Evolutionary conservation across 1,284 basidiomycete species (phyloP).

Genomic region (Anthracocystis panici-leucophaei): DNA sequence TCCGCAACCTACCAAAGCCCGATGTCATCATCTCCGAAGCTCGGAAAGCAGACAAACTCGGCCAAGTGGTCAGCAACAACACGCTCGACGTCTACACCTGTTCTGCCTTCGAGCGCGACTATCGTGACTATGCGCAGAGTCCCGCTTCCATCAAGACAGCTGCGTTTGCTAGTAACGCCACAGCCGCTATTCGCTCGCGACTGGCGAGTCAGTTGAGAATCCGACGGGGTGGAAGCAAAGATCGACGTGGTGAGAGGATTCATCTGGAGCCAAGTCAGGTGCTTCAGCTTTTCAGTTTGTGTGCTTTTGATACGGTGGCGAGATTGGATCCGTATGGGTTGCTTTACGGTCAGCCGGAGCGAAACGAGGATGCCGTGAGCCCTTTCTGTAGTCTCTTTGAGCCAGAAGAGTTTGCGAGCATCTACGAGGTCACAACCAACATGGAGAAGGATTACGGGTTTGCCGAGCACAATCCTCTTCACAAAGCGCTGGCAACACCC

Average conservation of each 20-base stretch:
- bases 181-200: conserved; percentile 14
- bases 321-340: conserved; percentile 40
- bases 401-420: conserved; percentile 20
- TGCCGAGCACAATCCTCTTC: conserved; percentile 30
- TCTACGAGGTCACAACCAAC: conserved; percentile 39
- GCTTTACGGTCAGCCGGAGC: conserved; percentile 8
- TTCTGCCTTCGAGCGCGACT: conserved; percentile 29
- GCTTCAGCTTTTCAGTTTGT: conserved; percentile 45
- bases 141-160: conserved; percentile 19
- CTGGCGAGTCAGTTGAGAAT: conserved; percentile 32
- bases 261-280: conserved; percentile 31
- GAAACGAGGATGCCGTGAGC: conserved; percentile 28
- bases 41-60: conserved; percentile 35
- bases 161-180: conserved; percentile 31
- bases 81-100: conserved; percentile 54
- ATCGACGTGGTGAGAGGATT: conserved; percentile 27
- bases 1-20: conserved; percentile 32
- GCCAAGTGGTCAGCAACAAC: conserved; percentile 37
- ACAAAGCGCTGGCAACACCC: conserved; percentile 33
- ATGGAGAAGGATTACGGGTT: conserved; percentile 47
- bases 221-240: conserved; percentile 24
- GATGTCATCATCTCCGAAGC: conserved; percentile 50
- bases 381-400: conserved; percentile 38
- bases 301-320: conserved; percentile 49
- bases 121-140: conserved; percentile 38